Percentiles rank a stretch among this genome's conserved stretches.
Evolutionary conservation across 441 rosid species (phyloP).

Genomic region (Euphorbia schlechtendalii): DNA sequence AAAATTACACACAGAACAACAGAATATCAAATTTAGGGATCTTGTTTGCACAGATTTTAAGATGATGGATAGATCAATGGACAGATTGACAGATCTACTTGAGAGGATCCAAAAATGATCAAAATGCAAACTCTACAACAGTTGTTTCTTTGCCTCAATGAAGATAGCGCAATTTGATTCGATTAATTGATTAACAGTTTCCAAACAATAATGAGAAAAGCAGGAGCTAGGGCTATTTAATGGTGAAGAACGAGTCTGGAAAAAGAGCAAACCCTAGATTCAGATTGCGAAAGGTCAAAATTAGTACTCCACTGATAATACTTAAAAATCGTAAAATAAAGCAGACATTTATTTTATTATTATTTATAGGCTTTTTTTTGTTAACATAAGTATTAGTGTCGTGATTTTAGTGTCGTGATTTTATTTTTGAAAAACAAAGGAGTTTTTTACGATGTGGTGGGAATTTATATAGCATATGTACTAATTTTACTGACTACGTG

Average conservation of each 20-base stretch:
- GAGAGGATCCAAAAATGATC: neutral
- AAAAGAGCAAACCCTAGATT: slow-evolving; percentile 52
- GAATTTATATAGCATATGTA: too few relatives aligned
- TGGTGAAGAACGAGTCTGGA: slow-evolving; percentile 10
- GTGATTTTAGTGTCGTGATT: too few relatives aligned
- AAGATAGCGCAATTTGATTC: neutral
- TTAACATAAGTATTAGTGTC: too few relatives aligned
- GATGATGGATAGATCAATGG: slow-evolving; percentile 1
- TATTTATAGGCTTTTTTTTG: neutral
- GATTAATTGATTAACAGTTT: slow-evolving; percentile 5
- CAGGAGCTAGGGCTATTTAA: slow-evolving; percentile 20
- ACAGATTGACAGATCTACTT: neutral
- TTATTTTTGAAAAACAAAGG: too few relatives aligned
- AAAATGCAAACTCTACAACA: slow-evolving; percentile 3
- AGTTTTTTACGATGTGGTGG: too few relatives aligned
- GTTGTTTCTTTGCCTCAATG: neutral
- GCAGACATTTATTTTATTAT: neutral
- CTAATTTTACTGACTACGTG: too few relatives aligned
- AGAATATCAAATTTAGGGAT: slow-evolving; percentile 22
- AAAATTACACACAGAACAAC: slow-evolving; percentile 15
- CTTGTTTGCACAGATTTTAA: slow-evolving; percentile 18
- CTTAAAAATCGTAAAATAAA: neutral
- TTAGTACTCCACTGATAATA: slow-evolving; percentile 14
- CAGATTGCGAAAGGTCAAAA: slow-evolving; percentile 45
- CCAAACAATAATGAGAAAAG: neutral